phyloP scores from a whole-genome alignment of 306 rosid species.

The Parietaria judaica region DNA sequence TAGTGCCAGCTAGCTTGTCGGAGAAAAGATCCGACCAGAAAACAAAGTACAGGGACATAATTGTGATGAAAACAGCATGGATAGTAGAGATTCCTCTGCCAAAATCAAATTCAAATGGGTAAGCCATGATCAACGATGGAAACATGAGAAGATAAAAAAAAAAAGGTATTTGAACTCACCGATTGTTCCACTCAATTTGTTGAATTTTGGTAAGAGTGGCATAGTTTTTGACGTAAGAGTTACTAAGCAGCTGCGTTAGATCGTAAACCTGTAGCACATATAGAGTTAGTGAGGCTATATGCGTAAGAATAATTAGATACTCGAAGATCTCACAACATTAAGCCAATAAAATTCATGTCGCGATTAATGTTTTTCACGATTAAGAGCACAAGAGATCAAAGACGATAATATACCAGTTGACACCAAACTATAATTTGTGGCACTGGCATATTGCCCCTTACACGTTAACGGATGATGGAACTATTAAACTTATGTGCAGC shows the following conservation, averaged over 20 bases:
- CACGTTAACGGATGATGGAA: too few relatives aligned
- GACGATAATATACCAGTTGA: too few relatives aligned
- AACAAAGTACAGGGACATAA: constrained; percentile 40
- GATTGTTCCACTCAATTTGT: constrained; percentile 51
- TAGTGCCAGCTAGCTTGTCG: constrained; percentile 38
- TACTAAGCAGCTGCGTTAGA: constrained; percentile 42
- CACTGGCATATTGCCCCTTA: too few relatives aligned
- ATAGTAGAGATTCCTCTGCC: constrained; percentile 51
- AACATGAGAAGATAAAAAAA: not conserved
- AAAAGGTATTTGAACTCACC: constrained; percentile 26
- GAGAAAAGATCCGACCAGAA: constrained; percentile 64
- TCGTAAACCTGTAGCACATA: constrained; percentile 36
- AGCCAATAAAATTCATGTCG: not conserved
- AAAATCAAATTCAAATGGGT: constrained; percentile 18
- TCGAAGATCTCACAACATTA: not conserved
- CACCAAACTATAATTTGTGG: too few relatives aligned
- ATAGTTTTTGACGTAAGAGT: constrained; percentile 40
- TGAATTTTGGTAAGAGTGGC: constrained; percentile 49
- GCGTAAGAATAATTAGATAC: not conserved
- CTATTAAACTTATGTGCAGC: too few relatives aligned
- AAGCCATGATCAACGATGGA: not conserved
- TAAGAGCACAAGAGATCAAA: too few relatives aligned
- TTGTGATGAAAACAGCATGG: constrained; percentile 53
- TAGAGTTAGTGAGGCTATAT: constrained; percentile 2
- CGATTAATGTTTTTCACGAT: too few relatives aligned